phyloP scores from a whole-genome alignment of 1,284 basidiomycete species.

The Apiotrichum veenhuisii region DNA sequence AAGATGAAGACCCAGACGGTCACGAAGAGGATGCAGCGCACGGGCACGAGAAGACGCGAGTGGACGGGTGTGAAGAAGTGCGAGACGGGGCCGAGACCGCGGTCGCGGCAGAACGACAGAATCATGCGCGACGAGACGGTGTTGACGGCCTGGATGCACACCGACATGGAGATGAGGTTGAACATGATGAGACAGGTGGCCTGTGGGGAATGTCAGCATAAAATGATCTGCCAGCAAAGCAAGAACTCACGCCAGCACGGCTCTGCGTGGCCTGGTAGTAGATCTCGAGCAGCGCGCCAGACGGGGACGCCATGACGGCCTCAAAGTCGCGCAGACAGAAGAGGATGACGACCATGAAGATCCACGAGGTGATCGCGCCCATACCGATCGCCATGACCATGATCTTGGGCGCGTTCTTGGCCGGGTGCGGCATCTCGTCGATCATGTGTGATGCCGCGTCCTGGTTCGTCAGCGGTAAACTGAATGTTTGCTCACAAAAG shows the following conservation, averaged over 20 bases:
- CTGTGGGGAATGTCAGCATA: slow-evolving; percentile 4
- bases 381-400: slow-evolving; percentile 42
- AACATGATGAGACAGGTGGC: slow-evolving; percentile 27
- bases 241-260: slow-evolving; percentile 14
- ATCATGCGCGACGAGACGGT: slow-evolving; percentile 24
- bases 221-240: background rate
- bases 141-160: slow-evolving; percentile 22
- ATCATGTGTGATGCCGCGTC: slow-evolving; percentile 45
- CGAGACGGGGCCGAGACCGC: slow-evolving; percentile 8
- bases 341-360: slow-evolving; percentile 40
- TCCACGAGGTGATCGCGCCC: slow-evolving; percentile 26
- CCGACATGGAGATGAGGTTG: slow-evolving; percentile 23
- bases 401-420: slow-evolving; percentile 35
- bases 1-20: slow-evolving; percentile 50
- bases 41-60: slow-evolving; percentile 25
- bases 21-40: slow-evolving; percentile 24
- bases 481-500: background rate
- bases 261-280: slow-evolving; percentile 27
- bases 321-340: slow-evolving; percentile 7
- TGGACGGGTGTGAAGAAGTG: slow-evolving; percentile 6
- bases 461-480: background rate
- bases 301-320: background rate
- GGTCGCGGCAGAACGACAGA: slow-evolving; percentile 12
- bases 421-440: slow-evolving; percentile 41
- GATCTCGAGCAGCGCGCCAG: slow-evolving; percentile 8